Percentiles rank a stretch among this genome's conserved stretches.
Conservation (phyloP, 192 early-diverging fungal genomes). For the Thamnidium elegans region DNA sequence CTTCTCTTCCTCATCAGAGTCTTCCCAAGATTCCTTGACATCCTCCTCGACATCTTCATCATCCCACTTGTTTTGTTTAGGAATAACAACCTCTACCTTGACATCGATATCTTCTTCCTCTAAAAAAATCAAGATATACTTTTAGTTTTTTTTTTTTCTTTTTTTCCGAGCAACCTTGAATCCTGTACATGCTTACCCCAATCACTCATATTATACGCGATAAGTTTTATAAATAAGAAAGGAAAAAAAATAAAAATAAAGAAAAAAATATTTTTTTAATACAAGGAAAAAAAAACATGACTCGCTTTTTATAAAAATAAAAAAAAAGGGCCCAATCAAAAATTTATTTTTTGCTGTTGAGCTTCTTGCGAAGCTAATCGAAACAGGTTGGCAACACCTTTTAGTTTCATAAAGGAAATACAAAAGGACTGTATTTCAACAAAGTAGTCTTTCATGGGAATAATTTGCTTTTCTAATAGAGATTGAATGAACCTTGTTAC, state of each 20-base stretch:
- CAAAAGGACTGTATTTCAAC: conserved; percentile 21
- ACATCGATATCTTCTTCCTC: conserved; percentile 31
- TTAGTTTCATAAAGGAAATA: conserved; percentile 8
- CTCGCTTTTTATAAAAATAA: background rate
- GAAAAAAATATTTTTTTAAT: background rate
- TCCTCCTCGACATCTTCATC: conserved; percentile 63
- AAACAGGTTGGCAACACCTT: background rate
- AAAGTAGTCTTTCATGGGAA: conserved; percentile 7
- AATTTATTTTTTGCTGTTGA: background rate
- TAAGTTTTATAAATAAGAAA: background rate
- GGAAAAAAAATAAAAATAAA: background rate
- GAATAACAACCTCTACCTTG: conserved; percentile 27
- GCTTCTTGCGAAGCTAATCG: background rate
- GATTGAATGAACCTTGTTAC: conserved; percentile 24
- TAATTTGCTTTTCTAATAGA: conserved; percentile 14
- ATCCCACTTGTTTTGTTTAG: conserved; percentile 55
- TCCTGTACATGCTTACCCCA: background rate
- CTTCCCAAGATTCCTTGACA: conserved; percentile 65
- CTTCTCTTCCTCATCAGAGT: conserved; percentile 56
- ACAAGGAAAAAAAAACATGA: background rate
- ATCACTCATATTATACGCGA: conserved; percentile 1
- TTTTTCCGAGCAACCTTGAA: too few species aligned
- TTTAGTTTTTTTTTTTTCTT: too few species aligned
- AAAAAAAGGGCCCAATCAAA: background rate
- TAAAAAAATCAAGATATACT: background rate